Percentiles rank a stretch among this genome's conserved stretches.
phyloP scores from a whole-genome alignment of 208 protist genomes.

The Leishmania major region DNA sequence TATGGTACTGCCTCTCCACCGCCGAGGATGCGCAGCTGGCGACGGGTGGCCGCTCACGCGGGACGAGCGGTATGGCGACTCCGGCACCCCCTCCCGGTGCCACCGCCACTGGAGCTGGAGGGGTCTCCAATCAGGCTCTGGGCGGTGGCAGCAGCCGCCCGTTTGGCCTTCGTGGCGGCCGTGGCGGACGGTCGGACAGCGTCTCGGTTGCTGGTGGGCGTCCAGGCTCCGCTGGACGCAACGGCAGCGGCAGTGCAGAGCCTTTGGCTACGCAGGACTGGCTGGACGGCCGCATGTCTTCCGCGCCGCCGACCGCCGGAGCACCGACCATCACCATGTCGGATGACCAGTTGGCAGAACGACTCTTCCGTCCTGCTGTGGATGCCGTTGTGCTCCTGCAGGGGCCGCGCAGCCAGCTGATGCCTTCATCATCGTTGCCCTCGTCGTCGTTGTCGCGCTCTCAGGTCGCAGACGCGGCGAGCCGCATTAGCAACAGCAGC shows the following conservation, averaged over 20 bases:
- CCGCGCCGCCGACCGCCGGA: slow-evolving; percentile 9
- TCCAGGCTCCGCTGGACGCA: slow-evolving; percentile 3
- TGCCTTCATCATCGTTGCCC: too few species aligned
- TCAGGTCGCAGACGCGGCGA: neutral
- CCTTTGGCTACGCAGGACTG: slow-evolving; percentile 27
- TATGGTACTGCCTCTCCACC: slow-evolving; percentile 65
- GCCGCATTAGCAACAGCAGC: neutral
- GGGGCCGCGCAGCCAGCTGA: neutral
- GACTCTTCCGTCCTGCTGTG: slow-evolving; percentile 42
- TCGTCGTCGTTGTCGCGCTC: too few species aligned
- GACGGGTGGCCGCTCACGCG: slow-evolving; percentile 15
- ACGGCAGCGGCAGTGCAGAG: slow-evolving; percentile 27
- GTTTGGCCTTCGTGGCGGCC: slow-evolving; percentile 5
- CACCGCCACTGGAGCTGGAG: neutral
- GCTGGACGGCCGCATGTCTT: slow-evolving; percentile 47
- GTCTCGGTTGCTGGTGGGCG: slow-evolving; percentile 1
- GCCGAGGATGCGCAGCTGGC: slow-evolving; percentile 26
- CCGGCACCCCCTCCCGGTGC: slow-evolving; percentile 13
- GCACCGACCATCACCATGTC: slow-evolving; percentile 12
- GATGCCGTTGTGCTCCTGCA: slow-evolving; percentile 42
- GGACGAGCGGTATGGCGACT: slow-evolving; percentile 27
- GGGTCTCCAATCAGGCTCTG: neutral
- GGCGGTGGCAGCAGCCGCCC: slow-evolving; percentile 24
- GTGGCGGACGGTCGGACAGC: neutral
- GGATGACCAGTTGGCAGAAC: slow-evolving; percentile 44